Evolutionary conservation across 2,329 filamentous ascomycete species (phyloP).

Genomic region (Fusarium pseudograminearum): DNA sequence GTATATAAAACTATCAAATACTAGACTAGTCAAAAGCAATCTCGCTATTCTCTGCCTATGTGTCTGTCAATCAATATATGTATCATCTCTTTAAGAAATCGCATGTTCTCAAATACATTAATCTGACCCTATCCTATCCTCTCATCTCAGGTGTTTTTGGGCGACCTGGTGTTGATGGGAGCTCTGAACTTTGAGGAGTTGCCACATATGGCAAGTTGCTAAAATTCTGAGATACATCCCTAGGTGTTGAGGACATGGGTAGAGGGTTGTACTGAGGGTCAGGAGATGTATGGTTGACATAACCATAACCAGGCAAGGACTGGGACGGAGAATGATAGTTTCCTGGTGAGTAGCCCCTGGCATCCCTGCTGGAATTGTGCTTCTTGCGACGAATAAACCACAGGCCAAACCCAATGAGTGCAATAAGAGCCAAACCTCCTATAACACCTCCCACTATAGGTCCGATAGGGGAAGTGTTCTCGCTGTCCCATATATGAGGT

Average conservation of each 20-base stretch:
- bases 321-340: background rate
- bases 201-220: background rate
- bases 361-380: background rate
- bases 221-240: background rate
- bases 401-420: background rate
- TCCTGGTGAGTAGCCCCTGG: background rate
- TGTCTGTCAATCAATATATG: background rate
- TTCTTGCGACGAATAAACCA: constrained; percentile 13
- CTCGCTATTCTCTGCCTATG: no score
- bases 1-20: no score
- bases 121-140: background rate
- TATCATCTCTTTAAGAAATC: background rate
- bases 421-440: background rate
- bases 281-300: background rate
- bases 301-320: background rate
- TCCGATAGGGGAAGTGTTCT: background rate
- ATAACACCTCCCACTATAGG: constrained; percentile 1
- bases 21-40: background rate
- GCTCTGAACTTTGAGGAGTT: background rate
- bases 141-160: background rate
- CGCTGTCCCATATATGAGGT: background rate
- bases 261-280: background rate
- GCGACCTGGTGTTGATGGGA: background rate
- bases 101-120: background rate
- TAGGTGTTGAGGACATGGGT: background rate